phyloP scores from a whole-genome alignment of 2,329 filamentous ascomycete species.

The Dryadomyces quercivorus region DNA sequence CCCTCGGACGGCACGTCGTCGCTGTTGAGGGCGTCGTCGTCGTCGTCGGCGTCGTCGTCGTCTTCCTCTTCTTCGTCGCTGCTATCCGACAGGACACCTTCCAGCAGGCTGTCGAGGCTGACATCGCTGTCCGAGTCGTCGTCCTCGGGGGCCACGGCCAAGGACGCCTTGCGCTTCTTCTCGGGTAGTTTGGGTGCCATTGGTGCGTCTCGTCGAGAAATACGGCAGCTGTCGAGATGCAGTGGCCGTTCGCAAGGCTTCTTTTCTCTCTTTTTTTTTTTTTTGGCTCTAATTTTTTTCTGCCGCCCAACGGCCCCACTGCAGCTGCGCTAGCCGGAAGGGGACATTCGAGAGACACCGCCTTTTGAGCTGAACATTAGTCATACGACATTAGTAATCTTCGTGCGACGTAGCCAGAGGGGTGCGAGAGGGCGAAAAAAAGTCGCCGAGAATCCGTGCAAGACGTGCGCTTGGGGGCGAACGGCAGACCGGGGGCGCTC shows the following conservation, averaged over 20 bases:
- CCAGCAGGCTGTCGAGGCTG: slow-evolving; percentile 33
- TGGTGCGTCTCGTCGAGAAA: not conserved
- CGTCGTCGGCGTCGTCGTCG: slow-evolving; percentile 32
- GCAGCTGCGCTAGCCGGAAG: not conserved
- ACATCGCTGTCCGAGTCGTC: slow-evolving; percentile 48
- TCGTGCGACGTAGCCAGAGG: not conserved
- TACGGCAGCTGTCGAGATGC: not conserved
- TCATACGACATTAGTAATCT: too few relatives aligned
- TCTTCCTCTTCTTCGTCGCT: slow-evolving; percentile 44
- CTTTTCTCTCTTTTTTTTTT: not conserved
- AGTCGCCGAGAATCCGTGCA: not conserved
- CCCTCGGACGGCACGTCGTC: slow-evolving; percentile 29
- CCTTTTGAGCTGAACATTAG: not conserved
- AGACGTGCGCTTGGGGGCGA: too few relatives aligned
- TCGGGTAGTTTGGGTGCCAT: slow-evolving; percentile 29
- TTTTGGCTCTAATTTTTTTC: not conserved
- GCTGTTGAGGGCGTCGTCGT: slow-evolving; percentile 30
- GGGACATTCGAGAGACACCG: not conserved
- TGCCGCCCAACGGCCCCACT: not conserved
- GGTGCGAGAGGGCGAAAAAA: not conserved
- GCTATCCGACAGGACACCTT: slow-evolving; percentile 43
- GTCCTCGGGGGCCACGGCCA: slow-evolving; percentile 38
- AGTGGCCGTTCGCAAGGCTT: too few relatives aligned
- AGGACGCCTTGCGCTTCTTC: slow-evolving; percentile 55
- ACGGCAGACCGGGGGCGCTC: too few relatives aligned